phyloP scores from a whole-genome alignment of 2,329 filamentous ascomycete species.

The Sporothrix globosa region DNA sequence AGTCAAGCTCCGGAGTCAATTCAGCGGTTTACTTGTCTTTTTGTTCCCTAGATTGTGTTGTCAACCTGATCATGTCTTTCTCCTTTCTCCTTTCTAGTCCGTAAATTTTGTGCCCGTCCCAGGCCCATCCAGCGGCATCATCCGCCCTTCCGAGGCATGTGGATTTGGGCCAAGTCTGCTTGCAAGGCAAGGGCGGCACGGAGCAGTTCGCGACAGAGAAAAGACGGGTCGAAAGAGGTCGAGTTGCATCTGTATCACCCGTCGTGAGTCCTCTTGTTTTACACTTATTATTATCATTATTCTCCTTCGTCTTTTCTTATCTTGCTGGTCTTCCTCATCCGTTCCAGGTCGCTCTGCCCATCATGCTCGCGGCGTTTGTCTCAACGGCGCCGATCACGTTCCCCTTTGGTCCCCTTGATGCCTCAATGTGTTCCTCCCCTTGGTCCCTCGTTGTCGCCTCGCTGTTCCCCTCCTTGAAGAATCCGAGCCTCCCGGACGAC shows the following conservation, averaged over 20 bases:
- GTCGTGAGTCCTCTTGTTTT: no score
- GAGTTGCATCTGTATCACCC: no score
- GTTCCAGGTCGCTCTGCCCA: not conserved
- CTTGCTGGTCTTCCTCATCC: not conserved
- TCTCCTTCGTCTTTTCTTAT: not conserved
- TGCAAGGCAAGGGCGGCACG: not conserved
- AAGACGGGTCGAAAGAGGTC: not conserved
- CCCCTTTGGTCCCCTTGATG: not conserved
- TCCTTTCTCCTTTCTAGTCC: no score
- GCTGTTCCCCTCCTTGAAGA: not conserved
- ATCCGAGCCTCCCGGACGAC: conserved; percentile 10
- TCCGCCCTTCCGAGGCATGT: conserved; percentile 5
- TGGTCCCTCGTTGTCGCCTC: not conserved
- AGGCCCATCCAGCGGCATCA: conserved; percentile 1
- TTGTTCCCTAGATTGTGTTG: no score
- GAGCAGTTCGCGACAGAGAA: conserved; percentile 6
- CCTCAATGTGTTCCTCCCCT: not conserved
- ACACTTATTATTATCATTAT: no score
- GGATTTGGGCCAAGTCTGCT: not conserved
- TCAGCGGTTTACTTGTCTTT: no score
- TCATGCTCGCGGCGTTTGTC: conserved; percentile 15
- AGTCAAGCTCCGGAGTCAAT: not conserved
- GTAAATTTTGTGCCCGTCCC: conserved; percentile 13
- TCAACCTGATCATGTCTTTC: no score
- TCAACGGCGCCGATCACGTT: conserved; percentile 16